phyloP scores from a whole-genome alignment of 768 basidiomycete genomes.

The Omphalotus guepiniiformis region DNA sequence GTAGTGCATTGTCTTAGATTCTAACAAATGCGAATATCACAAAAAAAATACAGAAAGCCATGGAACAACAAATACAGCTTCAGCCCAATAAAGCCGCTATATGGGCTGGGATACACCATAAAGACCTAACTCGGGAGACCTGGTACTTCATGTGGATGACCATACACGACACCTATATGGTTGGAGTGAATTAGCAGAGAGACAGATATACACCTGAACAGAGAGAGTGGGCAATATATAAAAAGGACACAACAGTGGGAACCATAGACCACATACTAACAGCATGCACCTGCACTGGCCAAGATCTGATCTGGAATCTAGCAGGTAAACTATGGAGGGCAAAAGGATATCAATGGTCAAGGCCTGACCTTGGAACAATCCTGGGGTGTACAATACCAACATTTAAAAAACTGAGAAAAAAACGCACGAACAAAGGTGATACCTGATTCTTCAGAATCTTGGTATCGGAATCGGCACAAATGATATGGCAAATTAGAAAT shows the following conservation, averaged over 20 bases:
- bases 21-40: too few species aligned
- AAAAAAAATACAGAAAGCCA: not conserved
- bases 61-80: not conserved
- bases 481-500: constrained; percentile 27
- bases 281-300: constrained; percentile 19
- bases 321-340: constrained; percentile 15
- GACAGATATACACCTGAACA: not conserved
- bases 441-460: constrained; percentile 20
- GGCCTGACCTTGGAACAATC: constrained; percentile 14
- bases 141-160: constrained; percentile 12
- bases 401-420: not conserved
- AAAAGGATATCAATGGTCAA: constrained; percentile 11
- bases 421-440: constrained; percentile 6
- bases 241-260: constrained; percentile 15
- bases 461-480: constrained; percentile 23
- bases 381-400: constrained; percentile 14
- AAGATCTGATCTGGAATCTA: constrained; percentile 20
- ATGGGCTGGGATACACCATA: constrained; percentile 8
- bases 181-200: not conserved
- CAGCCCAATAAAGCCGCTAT: not conserved
- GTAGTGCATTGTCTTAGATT: too few species aligned
- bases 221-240: not conserved
- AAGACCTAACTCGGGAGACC: constrained; percentile 11
- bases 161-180: constrained; percentile 3
- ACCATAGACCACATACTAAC: constrained; percentile 26